Evolutionary conservation across 768 basidiomycete genomes (phyloP).

Genomic region (Coprinopsis strossmayeri): DNA sequence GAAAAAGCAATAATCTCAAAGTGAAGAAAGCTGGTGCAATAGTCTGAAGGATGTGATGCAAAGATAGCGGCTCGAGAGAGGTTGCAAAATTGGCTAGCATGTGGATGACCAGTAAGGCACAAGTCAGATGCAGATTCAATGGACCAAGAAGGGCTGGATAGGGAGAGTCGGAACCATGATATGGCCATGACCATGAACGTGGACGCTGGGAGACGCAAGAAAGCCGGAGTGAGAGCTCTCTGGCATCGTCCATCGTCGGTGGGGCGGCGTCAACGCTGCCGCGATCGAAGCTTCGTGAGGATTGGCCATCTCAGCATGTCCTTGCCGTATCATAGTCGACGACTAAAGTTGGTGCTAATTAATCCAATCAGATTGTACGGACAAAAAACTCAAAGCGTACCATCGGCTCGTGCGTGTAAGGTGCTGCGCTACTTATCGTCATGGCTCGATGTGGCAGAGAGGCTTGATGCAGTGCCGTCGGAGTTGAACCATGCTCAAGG

Average conservation of each 20-base stretch:
- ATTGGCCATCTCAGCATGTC: not conserved
- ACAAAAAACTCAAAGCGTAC: not conserved
- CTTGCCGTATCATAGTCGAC: not conserved
- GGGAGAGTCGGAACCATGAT: conserved; percentile 4
- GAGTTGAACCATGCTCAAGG: not conserved
- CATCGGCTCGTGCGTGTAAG: conserved; percentile 1
- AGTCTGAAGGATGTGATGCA: no score
- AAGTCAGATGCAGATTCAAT: no score
- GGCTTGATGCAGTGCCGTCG: conserved; percentile 2
- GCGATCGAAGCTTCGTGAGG: no score
- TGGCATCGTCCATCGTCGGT: conserved; percentile 3
- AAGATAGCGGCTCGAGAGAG: no score
- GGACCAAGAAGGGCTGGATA: not conserved
- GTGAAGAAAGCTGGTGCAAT: no score
- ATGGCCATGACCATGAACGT: not conserved
- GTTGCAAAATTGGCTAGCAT: no score
- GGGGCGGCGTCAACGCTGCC: not conserved
- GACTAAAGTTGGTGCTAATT: not conserved
- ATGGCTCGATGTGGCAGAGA: conserved; percentile 3
- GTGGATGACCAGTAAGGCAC: no score
- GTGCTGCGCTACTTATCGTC: not conserved
- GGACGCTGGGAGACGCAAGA: not conserved
- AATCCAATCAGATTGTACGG: not conserved
- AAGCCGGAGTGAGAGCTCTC: not conserved
- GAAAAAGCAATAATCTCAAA: no score